Base-by-base conservation (phyloP, 129 eudicot genomes). In the Escallonia rubra region DNA sequence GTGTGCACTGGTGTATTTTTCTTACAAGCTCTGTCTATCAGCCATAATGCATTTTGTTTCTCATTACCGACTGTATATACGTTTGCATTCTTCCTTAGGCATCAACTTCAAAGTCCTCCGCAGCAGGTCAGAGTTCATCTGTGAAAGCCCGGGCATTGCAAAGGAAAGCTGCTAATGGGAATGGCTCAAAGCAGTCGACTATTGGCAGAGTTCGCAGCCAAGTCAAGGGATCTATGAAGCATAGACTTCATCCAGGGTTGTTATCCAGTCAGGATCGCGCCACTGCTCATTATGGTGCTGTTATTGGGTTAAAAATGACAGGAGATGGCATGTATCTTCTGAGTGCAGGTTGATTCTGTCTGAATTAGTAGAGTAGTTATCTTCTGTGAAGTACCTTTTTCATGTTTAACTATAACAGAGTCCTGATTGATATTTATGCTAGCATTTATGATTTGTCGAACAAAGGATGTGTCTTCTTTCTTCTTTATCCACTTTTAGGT, bases 271-370 rank as follows among this genome's bases (percentile, higher is more conserved):
- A 82, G 72, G 96, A 93, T 85, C 95, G 92, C 55, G 91, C 95
- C 38, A 89, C 99, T 74, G 95, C 88, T 66, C 99, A 93, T 78
- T 93, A 93, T 82, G 99, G 99, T 56, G 86, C 88, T 46, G 95
- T 93, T 46, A 76, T 77, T 63, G 96, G 95, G 15, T 73, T 93
- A 50, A 93, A 89, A 77, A 77, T 78, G 11, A 93, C 99, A 4
- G 86, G 77, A 38, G 99, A 93, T 66, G 99, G 99, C 75, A 85
- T 84, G 91, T 86, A 89, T 77, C 96, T 93, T 73, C 71, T 93
- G 11, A 93, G 99, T 84, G 96, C 99, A 89, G 99, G 99, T 93
- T 80, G 62, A 62, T 43, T 59, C 38, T 61, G 13, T 41, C 38
- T 6, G 44, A 41, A 8, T 67, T 54, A 23, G 34, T 23, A 23